Evolutionary conservation across 1,139 yeast species (phyloP).

Genomic region (Lodderomyces beijingensis): DNA sequence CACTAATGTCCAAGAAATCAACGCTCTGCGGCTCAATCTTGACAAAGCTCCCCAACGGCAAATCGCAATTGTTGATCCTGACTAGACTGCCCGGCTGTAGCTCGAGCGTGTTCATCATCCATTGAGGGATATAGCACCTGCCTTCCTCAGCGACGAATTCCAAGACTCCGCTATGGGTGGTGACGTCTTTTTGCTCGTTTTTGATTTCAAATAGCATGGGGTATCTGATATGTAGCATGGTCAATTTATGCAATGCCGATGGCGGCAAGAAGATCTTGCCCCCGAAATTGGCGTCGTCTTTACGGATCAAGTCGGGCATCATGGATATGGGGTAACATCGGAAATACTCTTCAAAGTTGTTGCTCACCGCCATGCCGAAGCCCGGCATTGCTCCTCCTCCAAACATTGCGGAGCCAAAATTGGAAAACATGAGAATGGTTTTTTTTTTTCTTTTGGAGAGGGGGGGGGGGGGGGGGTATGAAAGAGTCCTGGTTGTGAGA

Average conservation of each 20-base stretch:
- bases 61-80: conserved; percentile 69
- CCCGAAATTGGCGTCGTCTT: conserved; percentile 86
- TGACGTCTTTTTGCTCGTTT: conserved; percentile 55
- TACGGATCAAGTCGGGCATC: conserved; percentile 81
- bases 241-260: conserved; percentile 81
- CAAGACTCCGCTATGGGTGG: conserved; percentile 88
- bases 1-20: conserved; percentile 88
- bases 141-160: conserved; percentile 99
- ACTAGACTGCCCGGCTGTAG: conserved; percentile 76
- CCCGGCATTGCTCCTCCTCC: conserved; percentile 24
- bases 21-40: conserved; percentile 94
- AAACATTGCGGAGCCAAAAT: conserved; percentile 40
- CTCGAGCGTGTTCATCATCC: conserved; percentile 87
- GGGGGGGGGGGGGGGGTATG: no score
- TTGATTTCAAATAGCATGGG: conserved; percentile 89
- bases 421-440: conserved; percentile 51
- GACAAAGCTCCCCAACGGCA: conserved; percentile 84
- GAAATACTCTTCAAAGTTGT: conserved; percentile 70
- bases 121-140: conserved; percentile 86
- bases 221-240: conserved; percentile 82
- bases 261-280: conserved; percentile 96
- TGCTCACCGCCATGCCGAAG: conserved; percentile 27
- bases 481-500: no score
- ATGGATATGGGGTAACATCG: conserved; percentile 87
- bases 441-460: no score